Evolutionary conservation across 768 basidiomycete genomes (phyloP).

Genomic region (Boletellus ananas): DNA sequence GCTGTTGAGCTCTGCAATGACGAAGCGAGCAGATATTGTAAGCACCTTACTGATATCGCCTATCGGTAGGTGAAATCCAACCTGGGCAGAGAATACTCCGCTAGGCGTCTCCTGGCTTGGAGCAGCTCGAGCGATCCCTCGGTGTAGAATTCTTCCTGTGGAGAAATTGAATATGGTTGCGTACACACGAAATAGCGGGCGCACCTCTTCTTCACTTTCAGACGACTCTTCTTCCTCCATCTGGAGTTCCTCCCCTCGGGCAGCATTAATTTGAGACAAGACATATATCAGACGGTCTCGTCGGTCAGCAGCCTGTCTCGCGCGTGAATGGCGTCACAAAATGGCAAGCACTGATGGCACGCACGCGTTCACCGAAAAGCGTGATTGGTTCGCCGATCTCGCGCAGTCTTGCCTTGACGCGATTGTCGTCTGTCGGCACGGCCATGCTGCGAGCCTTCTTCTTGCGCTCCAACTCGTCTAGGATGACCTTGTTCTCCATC

Average conservation of each 20-base stretch:
- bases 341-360: conserved; percentile 32
- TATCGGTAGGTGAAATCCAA: conserved; percentile 64
- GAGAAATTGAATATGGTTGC: conserved; percentile 2
- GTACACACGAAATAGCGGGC: conserved; percentile 8
- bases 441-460: conserved; percentile 92
- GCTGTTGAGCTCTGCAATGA: conserved; percentile 86
- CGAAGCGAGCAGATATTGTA: conserved; percentile 47
- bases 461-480: conserved; percentile 96
- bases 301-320: conserved; percentile 82
- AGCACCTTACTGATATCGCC: conserved; percentile 68
- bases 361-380: conserved; percentile 92
- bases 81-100: conserved; percentile 94
- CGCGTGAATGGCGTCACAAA: conserved; percentile 12
- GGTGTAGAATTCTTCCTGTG: conserved; percentile 91
- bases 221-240: conserved; percentile 67
- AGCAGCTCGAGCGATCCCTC: conserved; percentile 85
- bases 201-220: conserved; percentile 74
- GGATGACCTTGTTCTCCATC: conserved; percentile 78
- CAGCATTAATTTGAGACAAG: conserved; percentile 88
- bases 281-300: conserved; percentile 94
- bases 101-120: conserved; percentile 78
- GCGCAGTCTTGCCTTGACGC: conserved; percentile 82
- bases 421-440: conserved; percentile 94
- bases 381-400: conserved; percentile 98
- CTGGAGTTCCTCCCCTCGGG: conserved; percentile 74